Evolutionary conservation across 208 protist species (phyloP).

Genomic region (Acanthamoeba royreba): DNA sequence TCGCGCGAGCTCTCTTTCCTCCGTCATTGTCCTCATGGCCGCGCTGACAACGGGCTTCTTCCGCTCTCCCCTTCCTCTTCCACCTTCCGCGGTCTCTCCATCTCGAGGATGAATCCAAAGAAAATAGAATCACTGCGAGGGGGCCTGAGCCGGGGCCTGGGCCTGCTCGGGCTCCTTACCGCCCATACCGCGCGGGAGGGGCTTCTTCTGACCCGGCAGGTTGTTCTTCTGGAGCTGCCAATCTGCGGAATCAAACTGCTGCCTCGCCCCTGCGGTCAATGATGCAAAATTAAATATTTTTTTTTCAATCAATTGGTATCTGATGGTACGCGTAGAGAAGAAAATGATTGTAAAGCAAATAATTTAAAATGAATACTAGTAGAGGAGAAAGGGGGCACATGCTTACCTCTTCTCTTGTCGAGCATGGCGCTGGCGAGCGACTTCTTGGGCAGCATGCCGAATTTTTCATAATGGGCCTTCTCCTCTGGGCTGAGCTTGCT

Average conservation of each 20-base stretch:
- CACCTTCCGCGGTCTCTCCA: too few species aligned
- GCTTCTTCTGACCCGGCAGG: background rate
- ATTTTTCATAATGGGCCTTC: conserved; percentile 27
- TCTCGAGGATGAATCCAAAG: too few species aligned
- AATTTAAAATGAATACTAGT: background rate
- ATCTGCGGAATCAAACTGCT: conserved; percentile 32
- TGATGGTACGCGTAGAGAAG: too few species aligned
- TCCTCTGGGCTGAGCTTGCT: conserved; percentile 34
- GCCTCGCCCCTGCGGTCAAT: background rate
- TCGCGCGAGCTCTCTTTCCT: too few species aligned
- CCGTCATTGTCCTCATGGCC: too few species aligned
- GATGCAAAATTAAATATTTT: background rate
- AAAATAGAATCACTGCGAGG: too few species aligned
- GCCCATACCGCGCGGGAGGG: background rate
- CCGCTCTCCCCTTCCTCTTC: too few species aligned
- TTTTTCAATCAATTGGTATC: too few species aligned
- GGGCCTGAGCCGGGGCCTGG: background rate
- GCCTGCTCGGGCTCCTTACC: background rate
- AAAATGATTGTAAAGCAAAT: background rate
- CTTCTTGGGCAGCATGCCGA: conserved; percentile 29
- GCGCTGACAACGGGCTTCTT: too few species aligned
- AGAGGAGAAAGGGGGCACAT: background rate
- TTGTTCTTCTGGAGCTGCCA: background rate
- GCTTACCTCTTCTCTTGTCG: background rate
- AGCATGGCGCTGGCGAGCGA: conserved; percentile 8